phyloP scores from a whole-genome alignment of 176 grass and related monocot species.

The Phyllostachys edulis region DNA sequence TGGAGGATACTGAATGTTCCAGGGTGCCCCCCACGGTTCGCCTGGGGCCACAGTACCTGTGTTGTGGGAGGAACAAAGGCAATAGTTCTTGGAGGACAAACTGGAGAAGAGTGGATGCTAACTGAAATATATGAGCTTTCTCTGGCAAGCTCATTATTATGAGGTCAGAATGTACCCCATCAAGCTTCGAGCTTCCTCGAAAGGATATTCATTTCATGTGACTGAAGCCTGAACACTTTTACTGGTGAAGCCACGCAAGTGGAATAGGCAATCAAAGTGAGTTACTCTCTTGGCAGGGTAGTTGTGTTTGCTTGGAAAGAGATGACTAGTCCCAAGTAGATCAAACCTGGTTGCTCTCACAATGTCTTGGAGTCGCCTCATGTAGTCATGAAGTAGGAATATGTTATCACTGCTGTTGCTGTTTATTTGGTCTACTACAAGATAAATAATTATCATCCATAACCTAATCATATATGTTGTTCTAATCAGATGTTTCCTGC shows the following conservation, averaged over 20 bases:
- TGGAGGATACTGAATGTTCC: constrained; percentile 92
- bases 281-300: neutral
- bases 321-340: constrained; percentile 4
- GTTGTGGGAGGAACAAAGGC: constrained; percentile 80
- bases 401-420: constrained; percentile 22
- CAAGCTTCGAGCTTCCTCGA: constrained; percentile 16
- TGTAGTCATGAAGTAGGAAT: constrained; percentile 42
- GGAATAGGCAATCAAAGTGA: constrained; percentile 6
- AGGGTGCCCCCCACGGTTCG: constrained; percentile 73
- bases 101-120: constrained; percentile 86
- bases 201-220: neutral
- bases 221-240: neutral
- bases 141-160: constrained; percentile 55
- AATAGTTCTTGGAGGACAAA: constrained; percentile 95
- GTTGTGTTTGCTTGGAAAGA: constrained; percentile 20
- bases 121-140: constrained; percentile 87
- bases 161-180: constrained; percentile 14
- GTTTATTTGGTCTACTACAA: constrained; percentile 24
- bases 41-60: constrained; percentile 92
- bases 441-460: constrained; percentile 23
- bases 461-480: constrained; percentile 29
- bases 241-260: neutral
- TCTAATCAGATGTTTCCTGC: constrained; percentile 34
- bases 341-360: neutral
- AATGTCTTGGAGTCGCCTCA: neutral